phyloP scores from a whole-genome alignment of 2,329 filamentous ascomycete genomes.

The Acrodontium crateriforme region DNA sequence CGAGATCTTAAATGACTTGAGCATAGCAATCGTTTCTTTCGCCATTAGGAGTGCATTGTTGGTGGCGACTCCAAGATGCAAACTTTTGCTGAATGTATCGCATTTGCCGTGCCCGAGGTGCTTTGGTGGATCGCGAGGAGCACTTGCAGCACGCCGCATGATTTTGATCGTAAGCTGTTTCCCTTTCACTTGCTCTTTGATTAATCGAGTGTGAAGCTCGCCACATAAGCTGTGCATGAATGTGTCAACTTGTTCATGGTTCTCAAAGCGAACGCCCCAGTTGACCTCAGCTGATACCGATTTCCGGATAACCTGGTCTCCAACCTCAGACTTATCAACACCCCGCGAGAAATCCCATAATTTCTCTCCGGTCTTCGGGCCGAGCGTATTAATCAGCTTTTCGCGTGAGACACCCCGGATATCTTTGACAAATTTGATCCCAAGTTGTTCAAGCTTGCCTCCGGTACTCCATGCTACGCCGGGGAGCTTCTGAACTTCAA shows the following conservation, averaged over 20 bases:
- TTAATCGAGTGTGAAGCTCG: conserved; percentile 66
- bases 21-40: conserved; percentile 71
- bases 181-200: conserved; percentile 76
- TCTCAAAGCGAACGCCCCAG: conserved; percentile 93
- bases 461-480: conserved; percentile 87
- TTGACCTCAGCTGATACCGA: conserved; percentile 96
- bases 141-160: conserved; percentile 75
- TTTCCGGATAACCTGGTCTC: conserved; percentile 72
- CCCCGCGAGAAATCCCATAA: conserved; percentile 83
- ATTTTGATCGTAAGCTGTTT: conserved; percentile 86
- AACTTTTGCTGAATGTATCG: conserved; percentile 83
- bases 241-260: conserved; percentile 80
- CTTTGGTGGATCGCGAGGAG: conserved; percentile 81
- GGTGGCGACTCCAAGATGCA: conserved; percentile 70
- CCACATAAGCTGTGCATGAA: conserved; percentile 76
- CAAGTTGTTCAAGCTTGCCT: conserved; percentile 75
- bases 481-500: conserved; percentile 70
- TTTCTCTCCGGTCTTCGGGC: conserved; percentile 85
- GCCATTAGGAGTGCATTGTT: conserved; percentile 57
- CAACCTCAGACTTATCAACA: conserved; percentile 74
- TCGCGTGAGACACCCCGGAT: conserved; percentile 66
- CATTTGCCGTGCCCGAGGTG: conserved; percentile 92
- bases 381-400: conserved; percentile 56
- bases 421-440: conserved; percentile 70
- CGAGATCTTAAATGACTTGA: conserved; percentile 69